Conservation (phyloP, 192 early-diverging fungal genomes). For the Neocallimastix lanati region DNA sequence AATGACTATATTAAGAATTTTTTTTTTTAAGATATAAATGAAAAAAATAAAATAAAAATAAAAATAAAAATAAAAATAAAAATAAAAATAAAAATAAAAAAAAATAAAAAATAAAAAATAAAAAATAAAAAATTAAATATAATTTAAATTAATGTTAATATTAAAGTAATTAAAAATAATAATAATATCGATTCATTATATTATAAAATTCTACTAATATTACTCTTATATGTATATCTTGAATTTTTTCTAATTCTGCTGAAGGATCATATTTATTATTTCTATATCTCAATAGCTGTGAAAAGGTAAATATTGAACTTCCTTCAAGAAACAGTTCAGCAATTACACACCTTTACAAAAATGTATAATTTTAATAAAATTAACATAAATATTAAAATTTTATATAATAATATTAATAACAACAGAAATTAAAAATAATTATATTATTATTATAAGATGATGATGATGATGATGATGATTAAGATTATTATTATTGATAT, state of each 20-base stretch:
- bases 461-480: too few species aligned
- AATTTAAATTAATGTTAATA: not conserved
- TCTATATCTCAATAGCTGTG: slow-evolving; percentile 78
- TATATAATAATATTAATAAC: not conserved
- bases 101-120: not conserved
- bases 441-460: too few species aligned
- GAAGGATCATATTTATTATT: slow-evolving; percentile 54
- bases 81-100: too few species aligned
- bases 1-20: slow-evolving; percentile 27
- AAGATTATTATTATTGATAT: too few species aligned
- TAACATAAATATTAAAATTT: not conserved
- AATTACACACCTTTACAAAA: slow-evolving; percentile 44
- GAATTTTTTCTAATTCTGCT: slow-evolving; percentile 59
- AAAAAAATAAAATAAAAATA: too few species aligned
- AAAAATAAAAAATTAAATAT: not conserved
- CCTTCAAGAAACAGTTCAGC: slow-evolving; percentile 91
- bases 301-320: slow-evolving; percentile 72
- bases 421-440: too few species aligned
- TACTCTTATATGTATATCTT: slow-evolving; percentile 56
- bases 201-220: not conserved
- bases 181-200: too few species aligned
- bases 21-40: too few species aligned
- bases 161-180: too few species aligned
- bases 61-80: too few species aligned
- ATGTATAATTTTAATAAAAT: slow-evolving; percentile 8